These are phyloP conservation scores for Gaeumannomyces sp. DNA, from an alignment of 2,329 filamentous ascomycete genomes.

Conservation along the genomic window DNA sequence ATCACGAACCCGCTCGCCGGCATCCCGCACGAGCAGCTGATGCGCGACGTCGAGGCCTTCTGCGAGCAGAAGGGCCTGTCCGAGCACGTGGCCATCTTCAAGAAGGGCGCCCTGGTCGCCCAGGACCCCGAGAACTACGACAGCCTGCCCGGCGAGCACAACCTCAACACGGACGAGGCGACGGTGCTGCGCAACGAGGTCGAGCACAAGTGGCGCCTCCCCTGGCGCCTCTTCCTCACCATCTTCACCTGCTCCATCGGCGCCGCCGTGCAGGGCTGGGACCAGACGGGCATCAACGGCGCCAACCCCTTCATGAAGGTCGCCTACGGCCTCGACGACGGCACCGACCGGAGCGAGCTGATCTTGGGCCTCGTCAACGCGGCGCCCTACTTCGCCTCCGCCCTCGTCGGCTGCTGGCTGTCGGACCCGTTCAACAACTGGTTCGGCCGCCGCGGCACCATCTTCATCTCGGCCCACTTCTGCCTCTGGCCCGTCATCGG, in stretches of 20 bases:
- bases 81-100: constrained; percentile 52
- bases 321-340: constrained; percentile 41
- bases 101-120: constrained; percentile 67
- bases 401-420: constrained; percentile 55
- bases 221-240: constrained; percentile 57
- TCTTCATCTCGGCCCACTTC: constrained; percentile 70
- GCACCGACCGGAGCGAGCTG: constrained; percentile 28
- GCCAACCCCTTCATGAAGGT: constrained; percentile 56
- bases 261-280: constrained; percentile 65
- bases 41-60: constrained; percentile 15
- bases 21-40: constrained; percentile 15
- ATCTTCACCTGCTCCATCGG: constrained; percentile 63
- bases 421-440: constrained; percentile 49
- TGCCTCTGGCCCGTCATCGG: constrained; percentile 64
- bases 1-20: constrained; percentile 16
- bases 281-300: constrained; percentile 58
- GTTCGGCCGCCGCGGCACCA: constrained; percentile 48
- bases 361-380: constrained; percentile 64
- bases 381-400: constrained; percentile 42
- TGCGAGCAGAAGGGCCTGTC: constrained; percentile 41
- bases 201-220: constrained; percentile 62
- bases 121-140: constrained; percentile 61
- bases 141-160: constrained; percentile 47
- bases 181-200: constrained; percentile 54
- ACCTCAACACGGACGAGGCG: constrained; percentile 55